Evolutionary conservation across 345 rosid genomes (phyloP).

Genomic region (Populus alba): DNA sequence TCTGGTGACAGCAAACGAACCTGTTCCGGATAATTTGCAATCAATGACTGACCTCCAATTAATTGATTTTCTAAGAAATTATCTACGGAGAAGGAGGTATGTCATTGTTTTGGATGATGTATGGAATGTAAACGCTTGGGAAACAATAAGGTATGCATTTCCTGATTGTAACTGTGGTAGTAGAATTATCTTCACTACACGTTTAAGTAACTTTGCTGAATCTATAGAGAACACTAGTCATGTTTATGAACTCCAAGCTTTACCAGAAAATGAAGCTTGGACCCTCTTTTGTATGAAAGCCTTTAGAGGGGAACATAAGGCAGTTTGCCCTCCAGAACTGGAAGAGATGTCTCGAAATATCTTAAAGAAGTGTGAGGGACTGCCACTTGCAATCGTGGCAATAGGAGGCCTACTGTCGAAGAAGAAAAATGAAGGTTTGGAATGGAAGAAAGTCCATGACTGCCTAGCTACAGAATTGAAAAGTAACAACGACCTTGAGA

Average conservation of each 20-base stretch:
- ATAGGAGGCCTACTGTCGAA: slow-evolving; percentile 2
- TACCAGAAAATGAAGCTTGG: slow-evolving; percentile 1
- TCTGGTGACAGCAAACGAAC: slow-evolving; percentile 1
- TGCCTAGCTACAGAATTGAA: background rate
- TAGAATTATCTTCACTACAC: slow-evolving; percentile 6
- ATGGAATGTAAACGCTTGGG: slow-evolving; percentile 11
- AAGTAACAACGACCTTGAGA: background rate
- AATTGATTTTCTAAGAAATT: background rate
- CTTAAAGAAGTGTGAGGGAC: slow-evolving; percentile 9
- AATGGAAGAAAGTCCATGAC: slow-evolving; percentile 8
- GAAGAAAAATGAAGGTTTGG: background rate
- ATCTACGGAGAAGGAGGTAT: slow-evolving; percentile 3
- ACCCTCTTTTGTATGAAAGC: slow-evolving; percentile 10
- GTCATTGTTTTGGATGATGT: slow-evolving; percentile 13
- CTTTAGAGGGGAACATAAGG: background rate
- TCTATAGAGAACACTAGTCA: background rate
- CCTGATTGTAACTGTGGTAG: background rate
- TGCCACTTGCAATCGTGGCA: slow-evolving; percentile 12
- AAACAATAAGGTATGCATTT: slow-evolving; percentile 1
- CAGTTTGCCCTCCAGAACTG: slow-evolving; percentile 3
- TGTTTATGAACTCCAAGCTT: slow-evolving; percentile 1
- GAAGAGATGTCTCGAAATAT: background rate
- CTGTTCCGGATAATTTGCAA: background rate
- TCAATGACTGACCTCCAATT: slow-evolving; percentile 1
- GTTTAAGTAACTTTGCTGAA: background rate